Percentiles rank a stretch among this genome's conserved stretches.
These are phyloP conservation scores for Alternaria gansuensis DNA, from an alignment of 2,329 filamentous ascomycete species.

Conservation along the genomic window DNA sequence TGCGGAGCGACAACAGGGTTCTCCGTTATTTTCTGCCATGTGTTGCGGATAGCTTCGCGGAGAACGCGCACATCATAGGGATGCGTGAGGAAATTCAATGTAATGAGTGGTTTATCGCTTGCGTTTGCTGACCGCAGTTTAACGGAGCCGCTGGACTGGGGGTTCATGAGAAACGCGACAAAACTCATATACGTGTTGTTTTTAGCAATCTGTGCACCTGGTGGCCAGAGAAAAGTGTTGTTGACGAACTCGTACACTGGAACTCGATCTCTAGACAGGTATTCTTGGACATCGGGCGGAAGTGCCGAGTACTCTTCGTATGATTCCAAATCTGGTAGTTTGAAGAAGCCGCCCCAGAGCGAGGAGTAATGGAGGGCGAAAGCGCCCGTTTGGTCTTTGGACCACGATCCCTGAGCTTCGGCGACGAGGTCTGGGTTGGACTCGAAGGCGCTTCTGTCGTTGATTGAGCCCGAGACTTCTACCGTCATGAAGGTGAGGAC, in stretches of 20 bases:
- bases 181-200: constrained; percentile 50
- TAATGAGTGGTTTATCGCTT: constrained; percentile 60
- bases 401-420: constrained; percentile 58
- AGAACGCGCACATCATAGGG: constrained; percentile 61
- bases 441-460: constrained; percentile 55
- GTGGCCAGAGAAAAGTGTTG: constrained; percentile 36
- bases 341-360: constrained; percentile 64
- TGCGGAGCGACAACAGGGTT: constrained; percentile 62
- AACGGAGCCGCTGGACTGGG: constrained; percentile 62
- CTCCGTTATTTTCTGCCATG: constrained; percentile 53
- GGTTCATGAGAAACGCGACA: constrained; percentile 59
- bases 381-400: constrained; percentile 47
- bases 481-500: constrained; percentile 58
- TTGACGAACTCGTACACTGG: constrained; percentile 66
- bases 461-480: constrained; percentile 47
- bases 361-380: constrained; percentile 55
- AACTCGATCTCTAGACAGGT: constrained; percentile 60
- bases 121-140: constrained; percentile 64
- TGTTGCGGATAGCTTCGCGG: constrained; percentile 50
- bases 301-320: constrained; percentile 58
- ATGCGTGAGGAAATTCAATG: constrained; percentile 63
- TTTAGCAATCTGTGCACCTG: constrained; percentile 32
- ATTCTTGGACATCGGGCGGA: constrained; percentile 55
- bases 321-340: constrained; percentile 54
- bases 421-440: constrained; percentile 44